Conservation (phyloP, 202 grass and related monocot genomes). For the Zoysia matrella region DNA sequence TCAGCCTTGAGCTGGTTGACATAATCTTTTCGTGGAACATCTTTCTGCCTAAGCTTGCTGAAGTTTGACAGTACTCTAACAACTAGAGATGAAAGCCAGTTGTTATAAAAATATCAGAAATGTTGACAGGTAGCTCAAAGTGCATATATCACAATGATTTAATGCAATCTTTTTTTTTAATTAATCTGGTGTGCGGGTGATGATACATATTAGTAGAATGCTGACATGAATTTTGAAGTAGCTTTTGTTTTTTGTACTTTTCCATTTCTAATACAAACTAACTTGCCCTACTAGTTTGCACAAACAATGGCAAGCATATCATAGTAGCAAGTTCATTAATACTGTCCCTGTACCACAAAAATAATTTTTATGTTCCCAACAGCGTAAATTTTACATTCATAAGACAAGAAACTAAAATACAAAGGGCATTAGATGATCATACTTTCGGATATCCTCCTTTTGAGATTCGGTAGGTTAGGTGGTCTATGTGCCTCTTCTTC, state of each 20-base stretch:
- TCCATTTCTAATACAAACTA: not conserved
- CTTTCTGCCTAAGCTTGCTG: constrained; percentile 74
- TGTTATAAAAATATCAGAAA: constrained; percentile 34
- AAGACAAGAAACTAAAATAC: constrained; percentile 14
- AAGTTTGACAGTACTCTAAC: constrained; percentile 96
- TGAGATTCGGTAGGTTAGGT: constrained; percentile 84
- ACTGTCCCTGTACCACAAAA: too few species aligned
- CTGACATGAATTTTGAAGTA: not conserved
- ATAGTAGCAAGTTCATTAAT: too few species aligned
- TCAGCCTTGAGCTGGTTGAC: constrained; percentile 83
- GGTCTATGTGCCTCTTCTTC: constrained; percentile 76
- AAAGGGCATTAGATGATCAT: constrained; percentile 36
- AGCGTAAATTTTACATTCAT: constrained; percentile 11
- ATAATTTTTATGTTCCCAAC: too few species aligned
- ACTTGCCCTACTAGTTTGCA: constrained; percentile 13
- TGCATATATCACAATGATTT: constrained; percentile 11
- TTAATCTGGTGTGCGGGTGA: not conserved
- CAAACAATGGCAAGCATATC: not conserved
- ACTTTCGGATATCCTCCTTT: constrained; percentile 94
- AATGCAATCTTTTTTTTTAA: not conserved
- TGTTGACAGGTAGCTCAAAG: not conserved
- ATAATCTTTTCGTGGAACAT: constrained; percentile 84
- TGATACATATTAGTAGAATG: not conserved
- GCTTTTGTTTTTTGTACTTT: constrained; percentile 9
- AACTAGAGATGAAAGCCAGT: constrained; percentile 58